Evolutionary conservation across 495 filamentous ascomycete genomes (phyloP), one percentile per base, ranked within the genome.

Genomic region (Aspergillus ostianus): DNA sequence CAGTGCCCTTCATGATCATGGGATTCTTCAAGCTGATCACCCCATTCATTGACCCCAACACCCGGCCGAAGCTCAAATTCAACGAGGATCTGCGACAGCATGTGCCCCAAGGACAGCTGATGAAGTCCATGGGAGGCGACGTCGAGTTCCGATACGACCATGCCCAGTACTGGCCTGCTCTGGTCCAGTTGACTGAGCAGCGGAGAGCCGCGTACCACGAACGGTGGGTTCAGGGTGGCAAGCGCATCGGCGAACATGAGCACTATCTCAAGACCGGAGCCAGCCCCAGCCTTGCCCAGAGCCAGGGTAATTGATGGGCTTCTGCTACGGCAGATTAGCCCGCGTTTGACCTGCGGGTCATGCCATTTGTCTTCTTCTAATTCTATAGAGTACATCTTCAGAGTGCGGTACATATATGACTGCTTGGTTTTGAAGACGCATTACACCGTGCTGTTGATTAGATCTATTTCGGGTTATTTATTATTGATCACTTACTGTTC

Each of bases 21-120:
- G 87, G 85, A 23, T 98, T 98, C 82, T 95, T 97, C 82, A 97
- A 95, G 75, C 74, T 96, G 59, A 92, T 98, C 75, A 90, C 85
- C 19, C 92, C 93, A 27, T 98, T 98, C 73, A 96, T 98, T 70
- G 94, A 98, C 75, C 94, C 94, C 9, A 60, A 87, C 59, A 98
- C 94, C 17, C 85, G 87, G 17, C 84, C 94, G 62, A 98, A 98
- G 79, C 84, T 98, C 67, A 91, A 90, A 69, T 98, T 97, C 80
- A 96, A 97, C 74, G 90, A 95, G 65, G 88, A 96, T 65, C 82
- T 94, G 74, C 75, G 79, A 59, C 74, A 88, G 50, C 87, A 90
- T 65, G 88, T 98, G 12, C 92, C 92, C 6, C 67, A 85, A 7
- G 76, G 83, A 63, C 92, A 97, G 56, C 82, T 98, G 45, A 86